Percentiles rank a stretch among this genome's conserved stretches.
phyloP scores from a whole-genome alignment of 805 yeast species.

The Metschnikowia henanensis region DNA sequence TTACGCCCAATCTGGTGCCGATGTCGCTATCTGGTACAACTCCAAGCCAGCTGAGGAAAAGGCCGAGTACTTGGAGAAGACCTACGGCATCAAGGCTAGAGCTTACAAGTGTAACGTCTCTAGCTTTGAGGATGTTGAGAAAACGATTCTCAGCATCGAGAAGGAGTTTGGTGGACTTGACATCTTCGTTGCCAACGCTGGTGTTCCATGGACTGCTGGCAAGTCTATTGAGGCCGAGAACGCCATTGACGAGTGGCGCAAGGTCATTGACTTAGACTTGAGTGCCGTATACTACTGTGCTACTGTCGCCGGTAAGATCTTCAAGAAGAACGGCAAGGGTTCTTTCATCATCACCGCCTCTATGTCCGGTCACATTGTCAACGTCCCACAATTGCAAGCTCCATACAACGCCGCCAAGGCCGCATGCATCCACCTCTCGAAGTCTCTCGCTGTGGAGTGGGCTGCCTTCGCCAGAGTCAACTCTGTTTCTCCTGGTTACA shows the following conservation, averaged over 20 bases:
- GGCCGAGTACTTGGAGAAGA: conserved; percentile 44
- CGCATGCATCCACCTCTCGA: conserved; percentile 42
- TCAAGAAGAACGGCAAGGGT: conserved; percentile 40
- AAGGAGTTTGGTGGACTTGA: conserved; percentile 80
- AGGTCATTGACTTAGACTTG: conserved; percentile 40
- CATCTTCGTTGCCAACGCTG: conserved; percentile 90
- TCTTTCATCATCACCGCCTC: conserved; percentile 46
- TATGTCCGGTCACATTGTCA: conserved; percentile 49
- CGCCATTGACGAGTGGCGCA: conserved; percentile 35
- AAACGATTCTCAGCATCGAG: conserved; percentile 50
- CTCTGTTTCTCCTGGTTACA: conserved; percentile 45
- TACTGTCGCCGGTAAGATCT: conserved; percentile 40
- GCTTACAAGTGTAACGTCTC: conserved; percentile 67
- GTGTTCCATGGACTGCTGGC: conserved; percentile 70
- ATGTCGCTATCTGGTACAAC: conserved; percentile 66
- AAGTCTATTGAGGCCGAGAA: conserved; percentile 31
- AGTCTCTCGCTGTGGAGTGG: conserved; percentile 48
- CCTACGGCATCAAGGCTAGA: conserved; percentile 59
- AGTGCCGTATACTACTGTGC: conserved; percentile 46
- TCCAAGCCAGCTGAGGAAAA: conserved; percentile 58
- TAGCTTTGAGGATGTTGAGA: conserved; percentile 48
- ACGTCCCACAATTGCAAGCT: conserved; percentile 46
- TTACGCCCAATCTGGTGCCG: conserved; percentile 85
- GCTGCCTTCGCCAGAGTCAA: conserved; percentile 47
- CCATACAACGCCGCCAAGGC: conserved; percentile 50